Percentiles rank a stretch among this genome's conserved stretches.
These are phyloP conservation scores for Capsicum rhomboideum DNA, from an alignment of 257 asterid species.

Conservation along the genomic window DNA sequence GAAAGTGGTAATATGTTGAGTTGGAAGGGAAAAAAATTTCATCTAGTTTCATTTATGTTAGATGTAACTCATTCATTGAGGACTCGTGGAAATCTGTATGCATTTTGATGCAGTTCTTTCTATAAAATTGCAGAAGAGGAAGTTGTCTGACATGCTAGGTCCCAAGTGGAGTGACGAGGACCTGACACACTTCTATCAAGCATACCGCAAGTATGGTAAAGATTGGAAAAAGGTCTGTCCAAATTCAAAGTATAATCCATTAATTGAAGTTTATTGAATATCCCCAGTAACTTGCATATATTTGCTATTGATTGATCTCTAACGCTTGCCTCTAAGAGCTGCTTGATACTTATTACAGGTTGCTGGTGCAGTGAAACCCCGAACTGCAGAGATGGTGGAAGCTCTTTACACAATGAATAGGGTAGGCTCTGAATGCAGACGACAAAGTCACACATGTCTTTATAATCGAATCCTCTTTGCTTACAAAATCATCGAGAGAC, in stretches of 20 bases:
- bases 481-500: background rate
- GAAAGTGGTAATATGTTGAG: background rate
- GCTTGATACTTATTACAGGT: constrained; percentile 39
- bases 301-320: constrained; percentile 1
- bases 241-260: background rate
- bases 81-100: background rate
- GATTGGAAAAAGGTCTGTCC: constrained; percentile 77
- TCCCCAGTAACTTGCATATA: background rate
- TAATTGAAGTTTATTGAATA: background rate
- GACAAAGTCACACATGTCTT: background rate
- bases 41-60: background rate
- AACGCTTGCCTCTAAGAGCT: background rate
- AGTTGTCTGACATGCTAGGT: constrained; percentile 63
- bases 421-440: constrained; percentile 5
- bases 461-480: background rate
- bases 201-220: constrained; percentile 70
- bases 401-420: constrained; percentile 53
- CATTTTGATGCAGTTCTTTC: background rate
- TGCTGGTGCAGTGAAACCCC: constrained; percentile 50
- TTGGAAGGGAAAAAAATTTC: background rate
- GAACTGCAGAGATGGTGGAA: constrained; percentile 78
- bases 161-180: constrained; percentile 80
- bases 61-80: background rate
- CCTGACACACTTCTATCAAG: constrained; percentile 69
- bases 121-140: constrained; percentile 60